Base-by-base conservation (phyloP, 2,329 filamentous ascomycete genomes). In the Fusarium cicatricum region DNA sequence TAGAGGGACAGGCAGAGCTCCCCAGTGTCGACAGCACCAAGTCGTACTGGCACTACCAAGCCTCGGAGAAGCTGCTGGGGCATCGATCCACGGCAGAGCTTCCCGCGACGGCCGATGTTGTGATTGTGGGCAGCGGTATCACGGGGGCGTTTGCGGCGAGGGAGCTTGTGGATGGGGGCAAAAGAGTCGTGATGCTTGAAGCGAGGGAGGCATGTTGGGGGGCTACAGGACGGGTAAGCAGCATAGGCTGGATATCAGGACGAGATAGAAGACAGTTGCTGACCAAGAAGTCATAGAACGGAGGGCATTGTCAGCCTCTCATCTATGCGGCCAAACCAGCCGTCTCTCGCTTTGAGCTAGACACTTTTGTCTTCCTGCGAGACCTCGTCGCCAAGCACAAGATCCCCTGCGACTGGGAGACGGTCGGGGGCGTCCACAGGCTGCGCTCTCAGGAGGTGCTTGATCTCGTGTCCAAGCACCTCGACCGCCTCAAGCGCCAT, bases 141-240 rank as follows among this genome's bases (percentile, higher is more conserved):
- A 90, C 89, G 2, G 90, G 90, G n/a, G 77, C 86, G 1, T 90
- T 89, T 72, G 88, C 86, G 1, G 89, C 89, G 4, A 81, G 85
- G 60, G 86, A 85, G 68, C 77, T 91, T 45, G 82, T 76, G 68
- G 79, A 77, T 52, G 76, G 73, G 33, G 77, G 80, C 5, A 75
- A 81, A 54, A 79, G 75, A n/a, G 82, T 92, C 8, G 79, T 93
- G 6, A 82, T 93, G 78, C 79, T 94, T 5, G 90, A 94, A 74
- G 90, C 90, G 12, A 81, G 90, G 66, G 90, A 93, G 77, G 89
- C 87, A 4, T 93, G 90, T 69, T 92, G 85, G 84, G 90, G 90
- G 15, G 90, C 90, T n/a, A 94, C 90, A 1, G 90, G 90, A n/a
- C 77, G 90, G 69, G 88, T 90, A 69, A 80, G 85, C 79, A 16